These are phyloP conservation scores for Pelargonium australe DNA, from an alignment of 441 rosid species.

Conservation along the genomic window DNA sequence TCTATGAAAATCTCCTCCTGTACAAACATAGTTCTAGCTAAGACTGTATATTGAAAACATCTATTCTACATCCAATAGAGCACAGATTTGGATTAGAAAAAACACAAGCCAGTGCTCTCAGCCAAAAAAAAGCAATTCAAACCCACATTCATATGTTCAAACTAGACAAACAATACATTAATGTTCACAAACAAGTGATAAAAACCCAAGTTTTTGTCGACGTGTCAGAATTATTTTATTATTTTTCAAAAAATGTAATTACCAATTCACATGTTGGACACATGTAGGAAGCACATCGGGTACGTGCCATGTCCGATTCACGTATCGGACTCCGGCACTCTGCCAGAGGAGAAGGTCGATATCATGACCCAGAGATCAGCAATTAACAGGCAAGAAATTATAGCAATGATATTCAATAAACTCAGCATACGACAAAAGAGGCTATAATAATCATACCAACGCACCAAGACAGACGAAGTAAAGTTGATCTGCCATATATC, in stretches of 20 bases:
- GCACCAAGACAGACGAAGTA: slow-evolving; percentile 85
- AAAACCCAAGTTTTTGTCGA: no score
- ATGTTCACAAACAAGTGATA: no score
- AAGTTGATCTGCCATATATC: slow-evolving; percentile 80
- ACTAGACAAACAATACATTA: no score
- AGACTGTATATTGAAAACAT: not conserved
- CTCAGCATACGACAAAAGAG: not conserved
- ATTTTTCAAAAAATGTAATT: no score
- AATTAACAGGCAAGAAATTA: not conserved
- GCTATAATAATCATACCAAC: slow-evolving; percentile 48
- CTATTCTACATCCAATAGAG: slow-evolving; percentile 3
- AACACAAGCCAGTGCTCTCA: not conserved
- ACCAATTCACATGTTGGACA: no score
- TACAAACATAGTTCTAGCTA: slow-evolving; percentile 14
- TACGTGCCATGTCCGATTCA: no score
- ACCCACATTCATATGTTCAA: no score
- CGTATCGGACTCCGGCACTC: no score
- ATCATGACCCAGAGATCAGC: not conserved
- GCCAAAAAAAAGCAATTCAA: not conserved
- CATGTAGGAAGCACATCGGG: no score
- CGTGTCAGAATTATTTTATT: no score
- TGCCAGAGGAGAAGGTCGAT: no score
- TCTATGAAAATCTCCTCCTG: slow-evolving; percentile 64
- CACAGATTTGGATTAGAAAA: not conserved
- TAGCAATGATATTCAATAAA: not conserved